Evolutionary conservation across 2,329 filamentous ascomycete species (phyloP), one percentile per base, ranked within the genome.

Genomic region (Neofusicoccum umdonicola): DNA sequence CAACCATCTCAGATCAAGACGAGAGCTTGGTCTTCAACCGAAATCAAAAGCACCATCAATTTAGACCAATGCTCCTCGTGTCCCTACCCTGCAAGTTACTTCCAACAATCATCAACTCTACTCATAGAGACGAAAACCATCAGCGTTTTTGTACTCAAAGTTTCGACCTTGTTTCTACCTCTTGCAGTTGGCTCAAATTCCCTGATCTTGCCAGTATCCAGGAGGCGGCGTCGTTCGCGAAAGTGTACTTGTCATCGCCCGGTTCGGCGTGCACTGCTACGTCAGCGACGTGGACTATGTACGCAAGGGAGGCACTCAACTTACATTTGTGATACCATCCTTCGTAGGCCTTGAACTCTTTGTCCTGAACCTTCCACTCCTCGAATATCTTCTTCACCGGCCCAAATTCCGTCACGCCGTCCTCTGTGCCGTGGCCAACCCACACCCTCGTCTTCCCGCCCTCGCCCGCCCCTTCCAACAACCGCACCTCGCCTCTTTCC

Each of bases 381-480:
- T 88, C 84, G 66, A 88, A 86, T 77, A 90, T 91, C 65, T 79
- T 82, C 78, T 87, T 86, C 64, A 86, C 88, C 1, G 85, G 87
- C 8, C 84, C 79, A 69, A 86, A 90, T 75, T 85, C 87, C 51
- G 89, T 90, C 35, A 89, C 84, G 71, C 82, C 82, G 75, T 97
- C 93, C 3, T 74, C 82, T n/a, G 88, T 90, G 7, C 93, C 93
- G 77, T 96, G 92, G 0, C 85, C 85, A 35, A 96, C 75, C 83
- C 90, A 90, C 31, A 97, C 73, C 60, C 86, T 84, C 67, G 80
- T 84, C 63, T 91, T 85, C n/a, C 76, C 85, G 75, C 72, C 78
- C 66, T 83, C 81, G n/a, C 79, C 78, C 19, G 72, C 74, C 35
- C 74, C 74, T 9, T 81, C 79, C 4, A 71, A 69, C 41, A 80